These are phyloP conservation scores for Lasiosphaeria miniovina DNA, from an alignment of 495 filamentous ascomycete genomes.

Conservation along the genomic window DNA sequence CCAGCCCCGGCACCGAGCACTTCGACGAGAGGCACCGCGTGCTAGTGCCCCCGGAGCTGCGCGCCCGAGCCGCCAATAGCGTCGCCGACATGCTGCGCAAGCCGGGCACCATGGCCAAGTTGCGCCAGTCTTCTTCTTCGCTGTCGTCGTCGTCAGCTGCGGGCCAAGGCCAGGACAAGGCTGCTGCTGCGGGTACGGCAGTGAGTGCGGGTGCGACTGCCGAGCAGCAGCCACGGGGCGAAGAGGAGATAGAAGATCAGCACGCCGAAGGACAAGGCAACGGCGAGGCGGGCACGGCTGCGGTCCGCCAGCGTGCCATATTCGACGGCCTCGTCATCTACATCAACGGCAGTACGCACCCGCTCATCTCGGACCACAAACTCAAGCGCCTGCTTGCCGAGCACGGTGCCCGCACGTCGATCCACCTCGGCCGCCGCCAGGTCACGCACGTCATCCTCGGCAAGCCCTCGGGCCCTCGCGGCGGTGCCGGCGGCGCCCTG, in stretches of 20 bases:
- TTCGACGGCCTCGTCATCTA: conserved; percentile 71
- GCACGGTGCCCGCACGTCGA: conserved; percentile 67
- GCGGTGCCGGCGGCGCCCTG: conserved; percentile 72
- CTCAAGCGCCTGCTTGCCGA: conserved; percentile 73
- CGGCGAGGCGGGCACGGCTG: conserved; percentile 22
- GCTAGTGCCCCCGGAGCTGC: conserved; percentile 43
- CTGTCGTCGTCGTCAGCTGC: too few species aligned
- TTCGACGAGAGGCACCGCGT: conserved; percentile 45
- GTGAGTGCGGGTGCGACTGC: conserved; percentile 11
- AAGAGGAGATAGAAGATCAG: conserved; percentile 35
- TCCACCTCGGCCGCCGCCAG: conserved; percentile 62
- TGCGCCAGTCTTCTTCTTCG: too few species aligned
- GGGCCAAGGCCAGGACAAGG: too few species aligned
- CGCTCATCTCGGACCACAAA: conserved; percentile 78
- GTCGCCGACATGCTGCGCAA: conserved; percentile 49
- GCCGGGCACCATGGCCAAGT: conserved; percentile 39
- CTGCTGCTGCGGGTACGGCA: background rate
- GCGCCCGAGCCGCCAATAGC: conserved; percentile 37
- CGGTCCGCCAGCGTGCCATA: conserved; percentile 34
- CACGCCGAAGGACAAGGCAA: conserved; percentile 23
- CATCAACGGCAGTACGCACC: conserved; percentile 83
- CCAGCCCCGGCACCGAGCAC: conserved; percentile 51
- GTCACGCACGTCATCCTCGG: conserved; percentile 90
- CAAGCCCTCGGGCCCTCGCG: conserved; percentile 38
- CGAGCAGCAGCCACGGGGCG: conserved; percentile 24